Base-by-base conservation (phyloP, 164 flowering plant species). In the Buxus sempervirens region DNA sequence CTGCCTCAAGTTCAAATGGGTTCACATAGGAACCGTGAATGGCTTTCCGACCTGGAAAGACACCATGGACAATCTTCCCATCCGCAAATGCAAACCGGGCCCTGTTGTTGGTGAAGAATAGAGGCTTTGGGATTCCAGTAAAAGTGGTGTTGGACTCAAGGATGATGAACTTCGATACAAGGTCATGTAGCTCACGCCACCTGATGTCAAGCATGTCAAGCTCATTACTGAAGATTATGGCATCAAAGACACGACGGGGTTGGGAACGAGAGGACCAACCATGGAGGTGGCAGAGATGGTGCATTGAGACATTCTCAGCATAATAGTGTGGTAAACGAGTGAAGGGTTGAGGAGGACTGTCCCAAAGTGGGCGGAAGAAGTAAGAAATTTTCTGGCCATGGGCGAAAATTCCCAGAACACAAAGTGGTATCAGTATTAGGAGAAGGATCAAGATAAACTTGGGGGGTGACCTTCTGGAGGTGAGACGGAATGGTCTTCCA, bases 111-210 rank as follows among this genome's bases (percentile, higher is more conserved):
- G 70, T 67, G 48, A 85, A 85, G 77, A 65, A 68, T 28, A 83
- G 80, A 22, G 89, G 87, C 65, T 85, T 85, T 0, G 82, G 84
- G 57, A 82, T 80, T 70, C 89, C 89, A 5, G 89, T 85, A 77
- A 85, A 85, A n/a, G 89, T 85, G 55, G 84, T 80, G 54, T 81
- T 78, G 15, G 89, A 72, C 75, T 85, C 87, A 2, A 85, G 76
- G 66, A 85, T 76, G 6, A 85, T 75, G 54, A 85, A 85, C 36
- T 78, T 83, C 6, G 83, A 57, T 13, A 85, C 80, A 55, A 75
- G 73, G 13, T 82, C 80, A 27, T 68, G 15, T 36, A 85, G 85
- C 73, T 83, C 89, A 12, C 65, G 83, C 87, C 85, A 82, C 45
- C 89, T 64, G 48, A 85, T 70, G 69, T 85, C 89, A 19, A 85